These are phyloP conservation scores for Botryotinia globosa DNA, from an alignment of 2,329 filamentous ascomycete species.

Conservation along the genomic window DNA sequence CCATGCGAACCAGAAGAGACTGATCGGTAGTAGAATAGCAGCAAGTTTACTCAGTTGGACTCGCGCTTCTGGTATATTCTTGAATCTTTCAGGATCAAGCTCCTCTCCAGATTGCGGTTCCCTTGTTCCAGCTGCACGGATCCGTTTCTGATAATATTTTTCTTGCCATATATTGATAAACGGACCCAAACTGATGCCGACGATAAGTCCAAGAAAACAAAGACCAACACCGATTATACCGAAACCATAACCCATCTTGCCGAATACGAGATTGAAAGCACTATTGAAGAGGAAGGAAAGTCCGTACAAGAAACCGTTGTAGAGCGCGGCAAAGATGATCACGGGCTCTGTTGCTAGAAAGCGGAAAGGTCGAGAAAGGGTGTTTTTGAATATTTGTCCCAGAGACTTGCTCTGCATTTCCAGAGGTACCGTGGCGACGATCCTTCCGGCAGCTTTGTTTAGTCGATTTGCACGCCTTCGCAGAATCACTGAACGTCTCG, in stretches of 20 bases:
- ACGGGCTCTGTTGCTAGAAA: constrained; percentile 59
- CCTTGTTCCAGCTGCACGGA: constrained; percentile 37
- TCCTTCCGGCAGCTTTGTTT: constrained; percentile 8
- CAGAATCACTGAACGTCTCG: constrained; percentile 22
- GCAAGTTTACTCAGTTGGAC: constrained; percentile 43
- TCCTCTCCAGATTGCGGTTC: neutral
- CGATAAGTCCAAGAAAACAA: constrained; percentile 40
- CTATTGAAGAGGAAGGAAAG: constrained; percentile 45
- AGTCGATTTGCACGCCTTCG: neutral
- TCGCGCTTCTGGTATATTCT: constrained; percentile 43
- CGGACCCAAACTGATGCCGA: constrained; percentile 43
- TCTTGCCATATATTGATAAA: constrained; percentile 43
- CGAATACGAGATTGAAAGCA: constrained; percentile 49
- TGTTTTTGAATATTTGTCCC: constrained; percentile 18
- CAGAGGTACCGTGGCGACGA: neutral
- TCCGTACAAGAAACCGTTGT: constrained; percentile 58
- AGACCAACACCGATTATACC: constrained; percentile 42
- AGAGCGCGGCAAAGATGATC: constrained; percentile 58
- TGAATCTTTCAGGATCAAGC: constrained; percentile 29
- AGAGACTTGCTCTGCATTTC: constrained; percentile 19
- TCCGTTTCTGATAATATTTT: constrained; percentile 41
- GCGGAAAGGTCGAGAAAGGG: constrained; percentile 43
- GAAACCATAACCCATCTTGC: constrained; percentile 44
- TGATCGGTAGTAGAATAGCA: constrained; percentile 39
- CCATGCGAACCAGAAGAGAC: constrained; percentile 42